phyloP scores from a whole-genome alignment of 2,329 filamentous ascomycete genomes.

The Aspergillus udagawae region DNA sequence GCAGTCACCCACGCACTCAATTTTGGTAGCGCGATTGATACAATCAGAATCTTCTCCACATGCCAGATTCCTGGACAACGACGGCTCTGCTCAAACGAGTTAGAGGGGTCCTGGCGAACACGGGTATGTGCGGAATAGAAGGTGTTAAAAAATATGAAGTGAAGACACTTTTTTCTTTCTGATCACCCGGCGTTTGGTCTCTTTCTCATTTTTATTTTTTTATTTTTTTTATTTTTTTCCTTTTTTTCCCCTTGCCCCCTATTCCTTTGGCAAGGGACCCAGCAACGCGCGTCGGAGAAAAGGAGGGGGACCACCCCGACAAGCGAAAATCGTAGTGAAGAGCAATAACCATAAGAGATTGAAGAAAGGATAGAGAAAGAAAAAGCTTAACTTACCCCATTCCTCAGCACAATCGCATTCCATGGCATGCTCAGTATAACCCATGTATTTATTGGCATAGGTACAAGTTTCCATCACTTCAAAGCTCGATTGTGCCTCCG shows the following conservation, averaged over 20 bases:
- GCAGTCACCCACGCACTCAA: constrained; percentile 87
- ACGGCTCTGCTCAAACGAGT: constrained; percentile 46
- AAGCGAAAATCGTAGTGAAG: neutral
- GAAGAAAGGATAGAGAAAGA: constrained; percentile 22
- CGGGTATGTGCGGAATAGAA: neutral
- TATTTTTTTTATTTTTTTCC: neutral
- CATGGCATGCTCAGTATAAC: constrained; percentile 84
- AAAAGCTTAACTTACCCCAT: constrained; percentile 66
- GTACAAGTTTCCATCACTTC: constrained; percentile 78
- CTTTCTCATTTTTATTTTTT: neutral
- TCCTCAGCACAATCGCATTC: constrained; percentile 95
- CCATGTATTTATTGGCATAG: constrained; percentile 88
- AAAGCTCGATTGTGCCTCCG: constrained; percentile 71
- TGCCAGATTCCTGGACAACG: constrained; percentile 64
- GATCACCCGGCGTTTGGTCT: neutral
- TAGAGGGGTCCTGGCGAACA: constrained; percentile 2
- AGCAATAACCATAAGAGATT: constrained; percentile 2
- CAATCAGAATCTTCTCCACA: constrained; percentile 97
- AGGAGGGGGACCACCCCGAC: neutral
- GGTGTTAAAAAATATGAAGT: neutral
- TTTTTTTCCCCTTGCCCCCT: neutral
- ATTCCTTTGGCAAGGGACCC: neutral
- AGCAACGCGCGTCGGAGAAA: neutral
- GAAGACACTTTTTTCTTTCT: neutral
- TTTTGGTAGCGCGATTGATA: constrained; percentile 97